Conservation (phyloP, 2,329 filamentous ascomycete species). For the Mariannaea elegans region DNA sequence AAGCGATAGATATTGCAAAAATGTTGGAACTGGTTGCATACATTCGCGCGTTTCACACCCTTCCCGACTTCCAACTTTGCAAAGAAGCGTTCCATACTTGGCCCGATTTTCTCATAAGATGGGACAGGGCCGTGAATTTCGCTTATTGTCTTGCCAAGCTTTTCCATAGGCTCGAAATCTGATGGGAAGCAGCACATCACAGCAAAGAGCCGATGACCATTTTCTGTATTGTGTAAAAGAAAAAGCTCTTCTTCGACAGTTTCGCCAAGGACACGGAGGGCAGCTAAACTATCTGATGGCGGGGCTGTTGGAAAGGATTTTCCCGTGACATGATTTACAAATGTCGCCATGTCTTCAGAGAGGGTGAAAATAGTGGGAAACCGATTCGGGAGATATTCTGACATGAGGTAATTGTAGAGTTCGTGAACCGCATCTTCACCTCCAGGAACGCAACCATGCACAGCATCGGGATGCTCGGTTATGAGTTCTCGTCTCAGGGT, state of each 20-base stretch:
- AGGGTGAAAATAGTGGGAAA: neutral
- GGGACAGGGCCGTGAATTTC: constrained; percentile 64
- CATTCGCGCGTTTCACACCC: constrained; percentile 60
- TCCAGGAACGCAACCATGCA: neutral
- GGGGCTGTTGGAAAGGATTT: neutral
- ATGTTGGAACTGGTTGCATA: constrained; percentile 33
- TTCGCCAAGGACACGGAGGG: neutral
- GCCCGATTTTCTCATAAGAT: constrained; percentile 61
- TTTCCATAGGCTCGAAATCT: constrained; percentile 60
- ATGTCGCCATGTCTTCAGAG: neutral
- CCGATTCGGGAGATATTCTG: neutral
- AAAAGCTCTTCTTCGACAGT: constrained; percentile 3
- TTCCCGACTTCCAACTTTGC: constrained; percentile 56
- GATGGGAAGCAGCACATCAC: constrained; percentile 62
- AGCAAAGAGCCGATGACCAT: constrained; percentile 55
- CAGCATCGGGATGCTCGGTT: neutral
- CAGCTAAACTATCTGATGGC: neutral
- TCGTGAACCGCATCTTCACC: neutral
- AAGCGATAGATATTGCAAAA: neutral
- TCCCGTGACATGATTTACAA: constrained; percentile 33
- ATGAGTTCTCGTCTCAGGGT: neutral
- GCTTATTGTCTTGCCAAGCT: constrained; percentile 57
- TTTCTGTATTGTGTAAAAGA: constrained; percentile 44
- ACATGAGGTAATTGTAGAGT: neutral
- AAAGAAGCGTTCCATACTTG: constrained; percentile 66